phyloP scores from a whole-genome alignment of 2,329 filamentous ascomycete species.

The Aspergillus novoparasiticus region DNA sequence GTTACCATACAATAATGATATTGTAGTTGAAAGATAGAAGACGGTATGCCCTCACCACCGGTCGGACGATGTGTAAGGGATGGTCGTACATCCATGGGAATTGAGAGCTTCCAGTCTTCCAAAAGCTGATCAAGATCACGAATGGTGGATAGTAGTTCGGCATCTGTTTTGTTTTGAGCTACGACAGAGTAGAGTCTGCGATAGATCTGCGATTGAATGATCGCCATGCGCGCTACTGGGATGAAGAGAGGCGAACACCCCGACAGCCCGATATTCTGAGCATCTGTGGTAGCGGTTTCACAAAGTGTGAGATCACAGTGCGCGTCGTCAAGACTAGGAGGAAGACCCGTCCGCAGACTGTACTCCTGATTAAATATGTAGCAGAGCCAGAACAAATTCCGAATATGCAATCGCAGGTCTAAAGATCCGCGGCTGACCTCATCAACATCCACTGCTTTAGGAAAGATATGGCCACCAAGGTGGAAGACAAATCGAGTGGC shows the following conservation, averaged over 20 bases:
- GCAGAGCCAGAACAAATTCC: slow-evolving; percentile 16
- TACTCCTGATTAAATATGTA: slow-evolving; percentile 8
- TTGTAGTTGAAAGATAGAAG: slow-evolving; percentile 12
- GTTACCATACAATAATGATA: slow-evolving; percentile 17
- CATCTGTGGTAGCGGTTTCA: neutral
- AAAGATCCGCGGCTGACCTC: neutral
- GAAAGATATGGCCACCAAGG: slow-evolving; percentile 11
- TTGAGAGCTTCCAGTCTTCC: slow-evolving; percentile 13
- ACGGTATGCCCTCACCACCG: neutral
- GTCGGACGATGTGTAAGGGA: neutral
- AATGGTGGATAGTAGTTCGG: slow-evolving; percentile 11
- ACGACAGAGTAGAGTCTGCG: slow-evolving; percentile 8
- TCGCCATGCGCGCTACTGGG: neutral
- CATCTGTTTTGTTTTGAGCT: slow-evolving; percentile 8
- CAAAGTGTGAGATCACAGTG: slow-evolving; percentile 14
- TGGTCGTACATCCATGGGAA: slow-evolving; percentile 5
- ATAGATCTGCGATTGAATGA: slow-evolving; percentile 14
- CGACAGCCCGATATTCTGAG: neutral
- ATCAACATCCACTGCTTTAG: neutral
- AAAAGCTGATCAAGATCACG: slow-evolving; percentile 10
- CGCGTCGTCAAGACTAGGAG: slow-evolving; percentile 7
- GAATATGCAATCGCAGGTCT: slow-evolving; percentile 2
- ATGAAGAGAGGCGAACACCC: slow-evolving; percentile 4
- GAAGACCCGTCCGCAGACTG: slow-evolving; percentile 14
- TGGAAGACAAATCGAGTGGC: slow-evolving; percentile 16